These are phyloP conservation scores for Emergomyces orientalis DNA, from an alignment of 2,329 filamentous ascomycete species.

Conservation along the genomic window DNA sequence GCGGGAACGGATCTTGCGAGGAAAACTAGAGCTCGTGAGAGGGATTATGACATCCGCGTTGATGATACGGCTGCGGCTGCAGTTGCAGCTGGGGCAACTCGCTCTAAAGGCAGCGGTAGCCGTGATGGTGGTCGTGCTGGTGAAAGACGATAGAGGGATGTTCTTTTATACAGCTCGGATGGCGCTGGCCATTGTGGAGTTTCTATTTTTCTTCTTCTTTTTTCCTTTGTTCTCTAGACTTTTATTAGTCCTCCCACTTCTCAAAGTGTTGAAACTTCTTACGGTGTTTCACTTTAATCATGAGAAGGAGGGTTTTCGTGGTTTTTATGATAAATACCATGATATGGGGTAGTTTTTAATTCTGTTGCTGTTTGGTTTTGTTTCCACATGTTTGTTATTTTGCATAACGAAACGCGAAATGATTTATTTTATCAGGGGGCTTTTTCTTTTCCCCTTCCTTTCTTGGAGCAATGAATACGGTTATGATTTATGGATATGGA, in stretches of 20 bases:
- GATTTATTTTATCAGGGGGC: neutral
- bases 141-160: neutral
- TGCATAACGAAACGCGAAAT: neutral
- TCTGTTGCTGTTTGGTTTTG: too few species aligned
- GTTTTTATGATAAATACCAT: neutral
- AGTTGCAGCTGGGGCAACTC: neutral
- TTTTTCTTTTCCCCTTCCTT: neutral
- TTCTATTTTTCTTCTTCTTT: neutral
- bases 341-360: too few species aligned
- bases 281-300: neutral
- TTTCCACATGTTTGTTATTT: neutral
- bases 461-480: neutral
- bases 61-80: neutral
- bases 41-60: neutral
- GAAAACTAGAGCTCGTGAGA: slow-evolving; percentile 11
- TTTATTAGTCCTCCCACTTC: neutral
- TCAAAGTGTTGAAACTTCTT: too few species aligned
- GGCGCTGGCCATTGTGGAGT: neutral
- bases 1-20: slow-evolving; percentile 28
- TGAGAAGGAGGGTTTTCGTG: neutral
- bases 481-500: neutral
- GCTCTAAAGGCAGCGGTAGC: neutral
- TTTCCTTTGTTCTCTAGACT: neutral
- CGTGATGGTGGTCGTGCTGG: neutral
- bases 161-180: neutral